Evolutionary conservation across 2,329 filamentous ascomycete genomes (phyloP), one percentile per base, ranked within the genome.

Genomic region (Ophiostoma perfectum): DNA sequence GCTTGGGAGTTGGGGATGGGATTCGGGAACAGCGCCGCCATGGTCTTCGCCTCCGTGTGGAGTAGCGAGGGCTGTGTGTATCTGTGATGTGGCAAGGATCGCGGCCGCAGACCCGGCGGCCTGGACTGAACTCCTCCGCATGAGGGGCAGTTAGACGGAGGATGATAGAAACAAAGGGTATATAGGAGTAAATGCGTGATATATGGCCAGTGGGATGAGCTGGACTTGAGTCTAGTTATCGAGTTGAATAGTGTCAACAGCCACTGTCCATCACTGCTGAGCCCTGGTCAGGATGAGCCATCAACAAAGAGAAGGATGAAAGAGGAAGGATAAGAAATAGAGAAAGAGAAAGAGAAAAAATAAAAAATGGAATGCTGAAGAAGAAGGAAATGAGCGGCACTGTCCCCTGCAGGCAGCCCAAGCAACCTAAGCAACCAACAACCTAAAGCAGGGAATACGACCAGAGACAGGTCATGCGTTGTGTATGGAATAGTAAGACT

Each of bases 31-130:
- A n/a, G 41, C 62, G 41, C 39, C 62, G 39, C 62, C 62, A 36
- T 64, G 62, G 41, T 64, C 62, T 41, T 64, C 62, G 41, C 62
- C 62, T 41, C 41, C 39, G 41, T 64, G 62, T 45, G 58, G 58
- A 41, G 58, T 42, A 2, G 62, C 62, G 16, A 6, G 41, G 7
- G 41, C 62, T 42, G 62, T 27, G 39, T 27, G 39, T 3, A 18
- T 45, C 14, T 14, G 62, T 18, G 62, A 44, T 36, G 62, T 41
- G 41, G 62, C 62, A 45, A 45, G 39, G 62, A 64, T 41, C 14
- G 62, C 62, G 5, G 62, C 39, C 8, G 62, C 63, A 64, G 63
- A 36, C n/a, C 63, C 63, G 5, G 16, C 63, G 39, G 41, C 41
- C 63, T 45, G 42, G 55, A 18, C 55, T 38, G 63, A 8, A 7